Conservation (phyloP, 2,329 filamentous ascomycete genomes). For the Magnaporthiopsis rhizophila region DNA sequence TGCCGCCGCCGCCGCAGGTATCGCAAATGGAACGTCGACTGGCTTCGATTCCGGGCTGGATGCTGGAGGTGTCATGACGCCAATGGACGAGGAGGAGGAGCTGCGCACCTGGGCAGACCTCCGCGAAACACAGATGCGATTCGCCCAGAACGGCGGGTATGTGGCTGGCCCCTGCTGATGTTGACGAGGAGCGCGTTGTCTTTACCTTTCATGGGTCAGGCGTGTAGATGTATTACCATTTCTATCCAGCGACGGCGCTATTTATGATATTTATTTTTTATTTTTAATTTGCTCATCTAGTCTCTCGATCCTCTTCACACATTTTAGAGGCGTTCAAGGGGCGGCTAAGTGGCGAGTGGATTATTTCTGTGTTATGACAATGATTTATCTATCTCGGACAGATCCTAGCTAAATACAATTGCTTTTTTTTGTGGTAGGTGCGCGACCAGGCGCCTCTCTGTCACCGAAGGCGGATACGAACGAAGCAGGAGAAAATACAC, state of each 20-base stretch:
- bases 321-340: background rate
- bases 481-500: background rate
- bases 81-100: conserved; percentile 66
- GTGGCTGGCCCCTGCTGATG: background rate
- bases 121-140: conserved; percentile 65
- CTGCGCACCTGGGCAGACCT: conserved; percentile 71
- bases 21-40: conserved; percentile 17
- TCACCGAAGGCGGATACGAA: background rate
- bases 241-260: too few relatives aligned
- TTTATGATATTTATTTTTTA: background rate
- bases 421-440: too few relatives aligned
- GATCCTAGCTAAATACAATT: too few relatives aligned
- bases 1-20: conserved; percentile 18
- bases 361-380: background rate
- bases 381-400: background rate
- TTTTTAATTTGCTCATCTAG: background rate
- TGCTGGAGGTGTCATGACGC: conserved; percentile 32
- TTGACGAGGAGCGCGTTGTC: background rate
- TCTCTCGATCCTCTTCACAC: background rate
- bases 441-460: background rate
- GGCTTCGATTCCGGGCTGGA: background rate
- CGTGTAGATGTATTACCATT: background rate
- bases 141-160: conserved; percentile 22
- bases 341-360: too few relatives aligned
- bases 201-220: background rate